phyloP scores from a whole-genome alignment of 2,329 filamentous ascomycete genomes.

The Monilinia laxa region DNA sequence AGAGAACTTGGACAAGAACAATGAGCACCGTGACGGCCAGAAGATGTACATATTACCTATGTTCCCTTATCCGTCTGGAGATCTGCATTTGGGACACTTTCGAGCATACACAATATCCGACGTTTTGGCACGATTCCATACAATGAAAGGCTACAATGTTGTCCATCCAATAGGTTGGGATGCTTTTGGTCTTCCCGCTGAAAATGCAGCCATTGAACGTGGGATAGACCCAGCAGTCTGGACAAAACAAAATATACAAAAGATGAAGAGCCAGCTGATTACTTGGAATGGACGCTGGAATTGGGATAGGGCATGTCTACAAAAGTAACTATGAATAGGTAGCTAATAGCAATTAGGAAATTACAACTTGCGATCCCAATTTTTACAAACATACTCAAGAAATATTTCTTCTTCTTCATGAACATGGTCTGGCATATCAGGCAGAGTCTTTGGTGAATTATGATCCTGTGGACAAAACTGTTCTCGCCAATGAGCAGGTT shows the following conservation, averaged over 20 bases:
- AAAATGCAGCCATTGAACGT: constrained; percentile 85
- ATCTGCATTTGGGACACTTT: constrained; percentile 81
- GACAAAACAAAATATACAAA: constrained; percentile 77
- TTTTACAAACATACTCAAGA: constrained; percentile 91
- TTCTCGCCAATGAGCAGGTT: constrained; percentile 92
- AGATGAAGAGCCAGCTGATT: constrained; percentile 80
- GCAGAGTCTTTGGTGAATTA: constrained; percentile 84
- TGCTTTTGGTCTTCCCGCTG: constrained; percentile 84
- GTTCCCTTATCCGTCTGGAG: constrained; percentile 91
- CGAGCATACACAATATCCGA: constrained; percentile 91
- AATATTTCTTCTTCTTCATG: constrained; percentile 75
- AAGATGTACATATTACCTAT: constrained; percentile 77
- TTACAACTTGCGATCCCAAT: constrained; percentile 77
- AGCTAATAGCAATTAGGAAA: constrained; percentile 56
- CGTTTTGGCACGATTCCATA: constrained; percentile 73
- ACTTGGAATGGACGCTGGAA: constrained; percentile 81
- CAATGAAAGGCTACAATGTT: constrained; percentile 71
- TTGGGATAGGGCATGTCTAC: constrained; percentile 71
- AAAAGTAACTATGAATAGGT: constrained; percentile 4
- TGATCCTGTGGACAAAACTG: constrained; percentile 85
- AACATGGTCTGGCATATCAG: constrained; percentile 77
- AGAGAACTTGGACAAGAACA: not conserved
- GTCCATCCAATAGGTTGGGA: constrained; percentile 94
- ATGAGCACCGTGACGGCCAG: constrained; percentile 19
- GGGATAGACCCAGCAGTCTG: constrained; percentile 75